Evolutionary conservation across 2,329 filamentous ascomycete genomes (phyloP).

Genomic region (Bisporella sp.): DNA sequence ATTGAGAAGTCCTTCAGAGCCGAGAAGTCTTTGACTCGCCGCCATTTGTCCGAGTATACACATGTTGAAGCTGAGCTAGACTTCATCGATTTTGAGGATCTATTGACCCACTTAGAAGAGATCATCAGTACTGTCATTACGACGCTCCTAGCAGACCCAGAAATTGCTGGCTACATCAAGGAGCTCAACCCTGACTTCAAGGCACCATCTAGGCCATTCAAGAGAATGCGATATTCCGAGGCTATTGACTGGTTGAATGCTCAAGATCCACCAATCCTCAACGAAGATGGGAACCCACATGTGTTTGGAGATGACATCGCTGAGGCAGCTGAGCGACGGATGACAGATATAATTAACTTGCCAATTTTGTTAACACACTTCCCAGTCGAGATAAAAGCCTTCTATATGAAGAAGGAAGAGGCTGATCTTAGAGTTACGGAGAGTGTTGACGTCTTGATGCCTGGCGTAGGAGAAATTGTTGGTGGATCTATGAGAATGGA

Average conservation of each 20-base stretch:
- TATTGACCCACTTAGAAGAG: slow-evolving; percentile 80
- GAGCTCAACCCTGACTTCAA: slow-evolving; percentile 88
- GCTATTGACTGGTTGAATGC: slow-evolving; percentile 91
- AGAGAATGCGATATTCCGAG: slow-evolving; percentile 90
- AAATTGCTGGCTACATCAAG: slow-evolving; percentile 66
- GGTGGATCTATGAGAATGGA: slow-evolving; percentile 96
- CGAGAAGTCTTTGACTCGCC: slow-evolving; percentile 89
- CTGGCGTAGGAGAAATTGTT: slow-evolving; percentile 93
- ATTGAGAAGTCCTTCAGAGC: slow-evolving; percentile 98
- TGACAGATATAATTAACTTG: slow-evolving; percentile 94
- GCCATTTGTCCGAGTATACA: slow-evolving; percentile 93
- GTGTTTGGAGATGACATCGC: slow-evolving; percentile 96
- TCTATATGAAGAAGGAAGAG: slow-evolving; percentile 94
- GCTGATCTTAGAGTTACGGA: slow-evolving; percentile 80
- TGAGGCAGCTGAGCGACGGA: slow-evolving; percentile 89
- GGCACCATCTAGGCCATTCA: slow-evolving; percentile 76
- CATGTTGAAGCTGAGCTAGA: slow-evolving; percentile 96
- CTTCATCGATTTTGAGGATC: slow-evolving; percentile 87
- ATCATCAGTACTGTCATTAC: slow-evolving; percentile 60
- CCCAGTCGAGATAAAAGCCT: slow-evolving; percentile 94
- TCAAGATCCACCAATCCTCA: slow-evolving; percentile 71
- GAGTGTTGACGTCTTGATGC: slow-evolving; percentile 80
- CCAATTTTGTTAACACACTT: slow-evolving; percentile 98
- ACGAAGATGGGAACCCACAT: slow-evolving; percentile 88
- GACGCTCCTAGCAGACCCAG: slow-evolving; percentile 64